Percentiles rank a stretch among this genome's conserved stretches.
phyloP scores from a whole-genome alignment of 129 eudicot genomes.

The Flaveria brownii region DNA sequence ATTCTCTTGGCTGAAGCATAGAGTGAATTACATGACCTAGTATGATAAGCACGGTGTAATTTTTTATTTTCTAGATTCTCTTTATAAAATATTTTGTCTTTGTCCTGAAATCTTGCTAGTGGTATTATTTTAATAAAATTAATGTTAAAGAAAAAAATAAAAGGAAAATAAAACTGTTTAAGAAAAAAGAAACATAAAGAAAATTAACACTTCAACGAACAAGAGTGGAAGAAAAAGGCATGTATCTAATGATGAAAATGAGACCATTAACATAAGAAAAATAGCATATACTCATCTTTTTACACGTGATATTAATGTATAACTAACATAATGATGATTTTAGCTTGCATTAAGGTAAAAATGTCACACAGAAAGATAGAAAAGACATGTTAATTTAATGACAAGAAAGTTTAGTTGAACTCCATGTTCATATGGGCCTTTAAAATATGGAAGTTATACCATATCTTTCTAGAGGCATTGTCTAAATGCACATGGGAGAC shows the following conservation, averaged over 20 bases:
- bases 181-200: too few relatives aligned
- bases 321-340: neutral
- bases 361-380: neutral
- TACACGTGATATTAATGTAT: neutral
- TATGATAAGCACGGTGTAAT: too few relatives aligned
- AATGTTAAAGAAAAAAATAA: too few relatives aligned
- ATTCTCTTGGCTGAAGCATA: too few relatives aligned
- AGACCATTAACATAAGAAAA: neutral
- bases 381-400: constrained; percentile 15
- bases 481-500: constrained; percentile 39
- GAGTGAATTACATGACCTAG: too few relatives aligned
- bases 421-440: constrained; percentile 35
- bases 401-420: constrained; percentile 21
- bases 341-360: neutral
- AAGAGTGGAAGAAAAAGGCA: too few relatives aligned
- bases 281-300: neutral
- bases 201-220: too few relatives aligned
- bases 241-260: neutral
- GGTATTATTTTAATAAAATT: too few relatives aligned
- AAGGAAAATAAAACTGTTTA: too few relatives aligned
- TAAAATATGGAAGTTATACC: constrained; percentile 24
- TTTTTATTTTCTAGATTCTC: too few relatives aligned
- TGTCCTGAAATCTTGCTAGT: too few relatives aligned
- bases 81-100: too few relatives aligned
- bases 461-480: constrained; percentile 19